Conservation (phyloP, 2,329 filamentous ascomycete genomes). For the Colletotrichum tanaceti region DNA sequence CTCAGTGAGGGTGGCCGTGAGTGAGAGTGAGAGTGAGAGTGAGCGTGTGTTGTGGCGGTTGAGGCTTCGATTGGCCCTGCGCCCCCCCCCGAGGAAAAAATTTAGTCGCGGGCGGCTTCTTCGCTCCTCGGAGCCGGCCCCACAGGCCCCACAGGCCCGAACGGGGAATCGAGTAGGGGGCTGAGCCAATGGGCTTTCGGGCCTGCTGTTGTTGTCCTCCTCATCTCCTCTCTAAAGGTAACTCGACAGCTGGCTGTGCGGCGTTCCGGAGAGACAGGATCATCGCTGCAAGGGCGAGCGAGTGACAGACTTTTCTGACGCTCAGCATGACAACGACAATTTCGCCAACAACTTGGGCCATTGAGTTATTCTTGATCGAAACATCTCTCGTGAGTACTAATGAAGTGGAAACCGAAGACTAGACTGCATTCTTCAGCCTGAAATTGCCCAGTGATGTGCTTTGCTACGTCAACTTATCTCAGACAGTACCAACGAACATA, state of each 20-base stretch:
- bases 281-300: not conserved
- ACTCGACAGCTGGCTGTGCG: not conserved
- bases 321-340: not conserved
- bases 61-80: slow-evolving; percentile 20
- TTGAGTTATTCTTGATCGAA: not conserved
- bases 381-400: not conserved
- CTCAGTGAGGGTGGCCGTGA: not conserved
- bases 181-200: slow-evolving; percentile 19
- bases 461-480: slow-evolving; percentile 10
- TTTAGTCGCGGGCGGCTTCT: slow-evolving; percentile 13
- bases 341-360: not conserved
- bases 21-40: not conserved
- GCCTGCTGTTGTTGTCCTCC: not conserved
- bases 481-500: not conserved
- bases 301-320: not conserved
- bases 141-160: slow-evolving; percentile 27
- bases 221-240: not conserved
- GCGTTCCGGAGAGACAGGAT: not conserved
- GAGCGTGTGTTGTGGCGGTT: slow-evolving; percentile 36
- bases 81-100: slow-evolving; percentile 2
- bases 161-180: slow-evolving; percentile 16
- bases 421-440: not conserved
- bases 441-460: slow-evolving; percentile 2
- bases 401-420: not conserved
- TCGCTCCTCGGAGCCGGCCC: slow-evolving; percentile 16